Base-by-base conservation (phyloP, 1,284 basidiomycete species). In the Apiotrichum mycotoxinovorans region DNA sequence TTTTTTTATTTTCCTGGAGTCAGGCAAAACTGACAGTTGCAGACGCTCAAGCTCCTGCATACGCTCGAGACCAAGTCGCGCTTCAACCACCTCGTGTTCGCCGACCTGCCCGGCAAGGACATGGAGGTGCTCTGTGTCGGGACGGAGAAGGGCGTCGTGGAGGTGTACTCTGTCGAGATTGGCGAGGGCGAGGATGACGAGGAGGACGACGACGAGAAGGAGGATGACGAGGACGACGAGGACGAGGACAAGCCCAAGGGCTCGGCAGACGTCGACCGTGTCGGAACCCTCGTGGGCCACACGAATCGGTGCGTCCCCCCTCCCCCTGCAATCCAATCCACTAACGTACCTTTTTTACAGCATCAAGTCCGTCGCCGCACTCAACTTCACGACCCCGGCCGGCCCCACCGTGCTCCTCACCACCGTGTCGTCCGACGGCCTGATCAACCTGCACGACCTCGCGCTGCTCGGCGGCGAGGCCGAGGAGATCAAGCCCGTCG, bases 341-440 rank as follows among this genome's bases (percentile, higher is more conserved):
- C 42, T 43, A 20, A 43, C 42, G 11, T n/a, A n/a, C n/a, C n/a
- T n/a, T n/a, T 4, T 17, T 30, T n/a, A 3, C 56, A 76, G 74
- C 37, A 67, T 77, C 63, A 76, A 76, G 60, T 66, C 74, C 2
- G 57, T 78, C 41, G 75, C 74, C 8, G 52, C 70, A 0, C 65
- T 77, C 5, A 55, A 58, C 15, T 70, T 72, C 61, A 30, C 43
- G n/a, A 47, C 65, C 4, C 66, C 69, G 0, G 47, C 57, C 4
- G 53, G 58, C 14, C 59, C 56, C 17, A 89, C 87, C 0, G 84
- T 83, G 0, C 78, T 92, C 22, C 82, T 84, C 14, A 82, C 84
- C 56, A 88, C 89, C 3, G 85, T 84, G 15, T 93, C 90, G 0
- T 91, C 90, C 0, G 91, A 94, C 62, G 91, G 91, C 11, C 83